Percentiles rank a stretch among this genome's conserved stretches.
Conservation (phyloP, 2,329 filamentous ascomycete genomes). For the Fusarium aywerte region DNA sequence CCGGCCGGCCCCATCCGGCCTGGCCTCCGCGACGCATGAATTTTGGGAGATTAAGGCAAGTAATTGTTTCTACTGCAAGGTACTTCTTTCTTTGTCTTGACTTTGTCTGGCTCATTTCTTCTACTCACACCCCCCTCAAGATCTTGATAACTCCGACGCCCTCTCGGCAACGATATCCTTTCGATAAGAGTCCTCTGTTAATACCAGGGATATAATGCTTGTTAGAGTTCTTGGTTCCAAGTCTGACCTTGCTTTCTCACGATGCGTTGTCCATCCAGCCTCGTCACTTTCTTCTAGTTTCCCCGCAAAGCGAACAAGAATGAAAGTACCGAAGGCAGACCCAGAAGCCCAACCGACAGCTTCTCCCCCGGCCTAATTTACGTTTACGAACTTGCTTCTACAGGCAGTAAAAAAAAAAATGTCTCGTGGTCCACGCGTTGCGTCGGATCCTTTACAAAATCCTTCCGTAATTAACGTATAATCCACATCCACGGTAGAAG, state of each 20-base stretch:
- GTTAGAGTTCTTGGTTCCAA: slow-evolving; percentile 6
- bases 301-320: slow-evolving; percentile 8
- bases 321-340: neutral
- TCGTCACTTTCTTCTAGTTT: slow-evolving; percentile 3
- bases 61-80: slow-evolving; percentile 18
- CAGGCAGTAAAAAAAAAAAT: neutral
- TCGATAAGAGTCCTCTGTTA: slow-evolving; percentile 6
- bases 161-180: slow-evolving; percentile 15
- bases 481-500: neutral
- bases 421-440: slow-evolving; percentile 6
- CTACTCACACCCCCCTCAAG: slow-evolving; percentile 13
- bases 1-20: slow-evolving; percentile 37
- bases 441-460: slow-evolving; percentile 14
- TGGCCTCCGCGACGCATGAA: slow-evolving; percentile 42
- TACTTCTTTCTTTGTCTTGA: neutral
- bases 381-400: slow-evolving; percentile 9
- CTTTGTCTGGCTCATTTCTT: neutral
- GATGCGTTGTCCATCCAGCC: slow-evolving; percentile 38
- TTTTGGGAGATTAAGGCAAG: slow-evolving; percentile 41
- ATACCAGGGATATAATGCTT: slow-evolving; percentile 26
- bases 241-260: slow-evolving; percentile 19
- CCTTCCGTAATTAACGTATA: slow-evolving; percentile 9
- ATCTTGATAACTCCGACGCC: slow-evolving; percentile 17
- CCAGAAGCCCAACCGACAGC: neutral
- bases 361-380: neutral